A percentile compares a stretch with the other conserved stretches of the same genome.
These are phyloP conservation scores for Chamaenerion angustifolium DNA, from an alignment of 345 rosid species.

Conservation along the genomic window DNA sequence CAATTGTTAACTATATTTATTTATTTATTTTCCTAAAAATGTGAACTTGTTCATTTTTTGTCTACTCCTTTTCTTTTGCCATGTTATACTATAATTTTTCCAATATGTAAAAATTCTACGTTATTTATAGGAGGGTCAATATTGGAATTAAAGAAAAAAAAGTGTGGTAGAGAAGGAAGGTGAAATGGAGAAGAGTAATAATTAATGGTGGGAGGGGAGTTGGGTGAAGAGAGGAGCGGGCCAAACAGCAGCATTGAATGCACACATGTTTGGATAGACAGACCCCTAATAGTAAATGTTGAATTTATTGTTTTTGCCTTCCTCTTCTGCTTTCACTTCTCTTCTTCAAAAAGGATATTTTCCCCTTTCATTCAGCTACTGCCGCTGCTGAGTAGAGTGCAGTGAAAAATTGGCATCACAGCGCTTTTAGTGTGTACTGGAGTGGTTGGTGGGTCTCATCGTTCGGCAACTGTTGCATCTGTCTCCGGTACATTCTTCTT, in stretches of 20 bases:
- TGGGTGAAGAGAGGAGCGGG: constrained; percentile 4
- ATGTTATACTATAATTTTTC: too few species aligned
- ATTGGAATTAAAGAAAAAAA: too few species aligned
- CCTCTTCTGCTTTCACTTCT: neutral
- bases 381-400: neutral
- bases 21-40: too few species aligned
- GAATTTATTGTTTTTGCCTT: constrained; percentile 1
- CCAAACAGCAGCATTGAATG: constrained; percentile 6
- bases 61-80: too few species aligned
- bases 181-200: neutral
- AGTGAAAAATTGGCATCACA: too few species aligned
- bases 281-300: constrained; percentile 4
- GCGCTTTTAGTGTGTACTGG: neutral
- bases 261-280: constrained; percentile 5
- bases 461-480: constrained; percentile 5
- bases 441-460: constrained; percentile 5
- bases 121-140: too few species aligned
- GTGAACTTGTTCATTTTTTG: too few species aligned
- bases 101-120: too few species aligned
- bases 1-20: too few species aligned
- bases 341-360: constrained; percentile 1
- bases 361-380: neutral
- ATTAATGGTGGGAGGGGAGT: neutral
- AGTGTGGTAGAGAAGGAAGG: neutral
- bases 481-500: constrained; percentile 1